A percentile compares a stretch with the other conserved stretches of the same genome.
Evolutionary conservation across 2,329 filamentous ascomycete species (phyloP).

Genomic region (Dissoconium aciculare): DNA sequence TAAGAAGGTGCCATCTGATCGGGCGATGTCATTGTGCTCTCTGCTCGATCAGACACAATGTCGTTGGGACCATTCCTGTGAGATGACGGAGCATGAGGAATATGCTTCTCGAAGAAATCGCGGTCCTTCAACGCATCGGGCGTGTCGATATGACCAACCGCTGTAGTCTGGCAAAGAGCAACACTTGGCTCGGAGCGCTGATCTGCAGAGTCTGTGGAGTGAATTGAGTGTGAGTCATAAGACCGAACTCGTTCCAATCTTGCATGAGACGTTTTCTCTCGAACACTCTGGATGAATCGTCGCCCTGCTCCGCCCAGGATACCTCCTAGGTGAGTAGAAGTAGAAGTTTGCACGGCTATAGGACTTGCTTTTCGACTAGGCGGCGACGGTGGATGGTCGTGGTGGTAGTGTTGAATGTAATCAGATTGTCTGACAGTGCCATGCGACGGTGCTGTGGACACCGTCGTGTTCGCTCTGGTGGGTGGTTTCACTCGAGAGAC

Average conservation of each 20-base stretch:
- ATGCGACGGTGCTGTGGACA: constrained; percentile 29
- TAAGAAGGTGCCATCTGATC: constrained; percentile 11
- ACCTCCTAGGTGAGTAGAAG: constrained; percentile 29
- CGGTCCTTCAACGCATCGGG: constrained; percentile 32
- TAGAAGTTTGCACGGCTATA: constrained; percentile 28
- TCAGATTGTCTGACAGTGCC: constrained; percentile 33
- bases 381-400: constrained; percentile 26
- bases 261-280: constrained; percentile 21
- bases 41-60: constrained; percentile 13
- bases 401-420: constrained; percentile 13
- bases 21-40: constrained; percentile 11
- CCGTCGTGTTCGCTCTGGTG: constrained; percentile 28
- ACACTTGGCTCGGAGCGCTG: constrained; percentile 51
- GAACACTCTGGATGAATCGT: constrained; percentile 32
- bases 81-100: neutral
- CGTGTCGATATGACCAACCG: constrained; percentile 43
- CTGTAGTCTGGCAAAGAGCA: constrained; percentile 46
- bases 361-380: constrained; percentile 32
- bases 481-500: constrained; percentile 19
- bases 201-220: constrained; percentile 40
- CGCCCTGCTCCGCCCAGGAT: constrained; percentile 33
- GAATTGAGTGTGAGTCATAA: neutral
- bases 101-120: constrained; percentile 1
- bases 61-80: constrained; percentile 13
- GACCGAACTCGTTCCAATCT: constrained; percentile 1